Evolutionary conservation across 768 basidiomycete genomes (phyloP), one percentile per base, ranked within the genome.

Genomic region (Russula brevipes): DNA sequence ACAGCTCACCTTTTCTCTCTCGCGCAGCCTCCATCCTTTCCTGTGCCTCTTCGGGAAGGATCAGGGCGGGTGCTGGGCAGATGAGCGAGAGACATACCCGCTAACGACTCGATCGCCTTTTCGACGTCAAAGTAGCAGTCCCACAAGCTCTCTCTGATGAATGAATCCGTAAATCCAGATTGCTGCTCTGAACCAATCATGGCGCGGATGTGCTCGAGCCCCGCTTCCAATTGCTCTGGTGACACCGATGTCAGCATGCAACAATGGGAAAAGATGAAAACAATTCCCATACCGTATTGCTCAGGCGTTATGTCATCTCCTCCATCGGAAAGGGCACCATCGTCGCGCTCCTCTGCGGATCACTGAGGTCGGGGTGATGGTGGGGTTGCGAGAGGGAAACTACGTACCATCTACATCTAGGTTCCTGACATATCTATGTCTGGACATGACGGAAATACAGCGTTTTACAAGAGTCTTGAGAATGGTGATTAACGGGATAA

Each of bases 341-440:
- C 94, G 51, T 94, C 87, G 67, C 95, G 80, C 76, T 93, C 94
- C 72, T 87, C 95, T 94, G 69, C n/a, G 65, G 35, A 51, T 30
- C 10, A 12, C 30, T 46, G 54, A 11, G 62, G 51, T 64, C 10
- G 59, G 57, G 61, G 59, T 12, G 54, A 11, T 42, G 36, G n/a
- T 5, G 46, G 24, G 24, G 24, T 1, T 24, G 38, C 45, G 14
- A 45, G 39, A 36, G n/a, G 53, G 24, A 44, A 16, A 44, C 19
- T 5, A 39, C 53, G 61, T 51, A 87, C 89, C 87, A 61, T 84
- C 78, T 46, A 97, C 78, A 73, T 97, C 85, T 35, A 98, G 77
- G 76, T 94, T 94, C 66, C 90, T 81, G 66, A 98, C 80, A 75
- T 87, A 83, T 71, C 94, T 86, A 76, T 98, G 97, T 73, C 97